Conservation (phyloP, 108 stramenopile species). For the Stephanodiscus triporus region DNA sequence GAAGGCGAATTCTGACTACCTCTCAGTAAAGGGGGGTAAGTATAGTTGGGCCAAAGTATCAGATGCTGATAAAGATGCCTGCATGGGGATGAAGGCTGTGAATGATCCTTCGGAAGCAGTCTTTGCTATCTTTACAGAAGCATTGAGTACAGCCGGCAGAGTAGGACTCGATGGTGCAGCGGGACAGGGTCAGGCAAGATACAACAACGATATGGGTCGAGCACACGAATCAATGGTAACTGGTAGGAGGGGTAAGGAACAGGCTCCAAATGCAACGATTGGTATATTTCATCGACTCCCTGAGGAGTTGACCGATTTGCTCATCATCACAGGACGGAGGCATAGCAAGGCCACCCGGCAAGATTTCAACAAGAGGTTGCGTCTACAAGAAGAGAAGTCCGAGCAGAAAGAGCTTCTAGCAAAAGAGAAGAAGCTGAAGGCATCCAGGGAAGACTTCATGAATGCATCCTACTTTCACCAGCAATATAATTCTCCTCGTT, state of each 20-base stretch:
- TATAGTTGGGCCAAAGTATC: background rate
- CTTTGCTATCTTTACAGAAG: conserved; percentile 14
- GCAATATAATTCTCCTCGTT: conserved; percentile 12
- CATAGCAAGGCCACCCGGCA: background rate
- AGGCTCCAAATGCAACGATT: background rate
- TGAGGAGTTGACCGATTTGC: background rate
- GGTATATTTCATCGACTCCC: background rate
- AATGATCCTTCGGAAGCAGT: background rate
- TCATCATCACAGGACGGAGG: background rate
- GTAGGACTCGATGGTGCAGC: background rate
- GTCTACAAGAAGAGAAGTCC: no score
- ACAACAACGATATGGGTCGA: conserved; percentile 5
- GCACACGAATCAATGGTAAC: background rate
- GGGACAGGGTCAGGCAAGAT: conserved; percentile 15
- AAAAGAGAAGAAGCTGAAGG: background rate
- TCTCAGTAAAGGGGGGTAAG: background rate
- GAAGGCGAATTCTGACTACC: background rate
- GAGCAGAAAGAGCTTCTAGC: background rate
- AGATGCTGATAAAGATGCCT: conserved; percentile 1
- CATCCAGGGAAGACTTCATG: conserved; percentile 7
- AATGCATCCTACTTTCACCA: conserved; percentile 10
- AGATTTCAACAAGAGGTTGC: background rate
- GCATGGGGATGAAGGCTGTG: background rate
- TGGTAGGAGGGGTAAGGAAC: background rate
- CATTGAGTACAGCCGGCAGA: background rate